A percentile compares a stretch with the other conserved stretches of the same genome.
Evolutionary conservation across 139 green algal species (phyloP).

Genomic region (Chlamydomonas schloesseri): DNA sequence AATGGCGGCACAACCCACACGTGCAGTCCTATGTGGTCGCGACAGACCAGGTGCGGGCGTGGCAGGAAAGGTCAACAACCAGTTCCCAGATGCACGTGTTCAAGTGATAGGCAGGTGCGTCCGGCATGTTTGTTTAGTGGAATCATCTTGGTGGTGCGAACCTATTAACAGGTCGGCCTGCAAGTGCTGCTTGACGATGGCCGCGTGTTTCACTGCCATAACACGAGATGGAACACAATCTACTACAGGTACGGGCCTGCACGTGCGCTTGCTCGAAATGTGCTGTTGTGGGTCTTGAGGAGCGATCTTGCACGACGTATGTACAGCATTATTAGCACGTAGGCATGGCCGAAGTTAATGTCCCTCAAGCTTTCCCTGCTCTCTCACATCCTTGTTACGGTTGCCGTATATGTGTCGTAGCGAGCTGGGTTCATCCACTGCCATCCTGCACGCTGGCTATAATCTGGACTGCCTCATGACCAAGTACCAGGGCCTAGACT

Average conservation of each 20-base stretch:
- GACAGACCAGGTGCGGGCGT: constrained; percentile 61
- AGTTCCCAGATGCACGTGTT: no score
- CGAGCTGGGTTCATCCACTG: constrained; percentile 75
- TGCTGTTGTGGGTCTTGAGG: no score
- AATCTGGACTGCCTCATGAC: constrained; percentile 82
- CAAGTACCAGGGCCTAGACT: constrained; percentile 82
- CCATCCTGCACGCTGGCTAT: constrained; percentile 75
- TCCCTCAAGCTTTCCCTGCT: no score
- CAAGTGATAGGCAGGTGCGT: no score
- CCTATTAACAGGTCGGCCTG: constrained; percentile 62
- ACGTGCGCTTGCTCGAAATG: no score
- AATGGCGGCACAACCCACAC: constrained; percentile 82
- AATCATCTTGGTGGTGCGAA: no score
- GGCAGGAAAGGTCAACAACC: no score
- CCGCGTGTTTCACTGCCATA: constrained; percentile 74
- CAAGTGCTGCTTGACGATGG: constrained; percentile 65
- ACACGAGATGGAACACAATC: constrained; percentile 76
- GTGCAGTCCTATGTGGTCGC: constrained; percentile 84
- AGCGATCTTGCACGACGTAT: no score
- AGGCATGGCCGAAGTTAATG: no score
- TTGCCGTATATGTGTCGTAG: neutral
- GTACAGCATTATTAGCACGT: no score
- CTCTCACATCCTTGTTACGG: no score
- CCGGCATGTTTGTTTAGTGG: no score
- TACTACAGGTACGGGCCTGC: constrained; percentile 36